A percentile compares a stretch with the other conserved stretches of the same genome.
These are phyloP conservation scores for Tylopilus plumbeoviolaceoides DNA, from an alignment of 768 basidiomycete species.

Conservation along the genomic window DNA sequence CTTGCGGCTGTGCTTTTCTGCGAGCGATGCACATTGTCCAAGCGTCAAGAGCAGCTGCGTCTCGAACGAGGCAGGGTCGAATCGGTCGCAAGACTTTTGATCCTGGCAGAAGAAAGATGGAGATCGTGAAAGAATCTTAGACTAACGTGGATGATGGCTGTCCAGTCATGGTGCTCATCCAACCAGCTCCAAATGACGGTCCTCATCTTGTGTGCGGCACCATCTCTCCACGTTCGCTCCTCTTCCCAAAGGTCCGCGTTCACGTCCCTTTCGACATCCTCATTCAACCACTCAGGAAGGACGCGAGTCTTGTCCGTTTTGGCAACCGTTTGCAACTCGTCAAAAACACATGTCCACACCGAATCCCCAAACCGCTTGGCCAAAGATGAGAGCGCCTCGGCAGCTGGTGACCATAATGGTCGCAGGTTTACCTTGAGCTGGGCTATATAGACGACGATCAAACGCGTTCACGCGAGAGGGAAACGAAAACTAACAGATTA, in stretches of 20 bases:
- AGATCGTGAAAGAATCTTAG: background rate
- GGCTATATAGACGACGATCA: too few species aligned
- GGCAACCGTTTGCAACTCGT: slow-evolving; percentile 46
- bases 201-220: too few species aligned
- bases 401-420: too few species aligned
- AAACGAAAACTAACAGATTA: too few species aligned
- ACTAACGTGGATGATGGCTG: slow-evolving; percentile 35
- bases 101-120: slow-evolving; percentile 16
- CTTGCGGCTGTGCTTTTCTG: slow-evolving; percentile 85
- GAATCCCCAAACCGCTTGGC: too few species aligned
- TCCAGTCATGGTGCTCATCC: slow-evolving; percentile 25
- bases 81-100: slow-evolving; percentile 46
- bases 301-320: background rate
- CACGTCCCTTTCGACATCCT: slow-evolving; percentile 15
- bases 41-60: slow-evolving; percentile 71
- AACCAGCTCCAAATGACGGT: slow-evolving; percentile 48
- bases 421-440: too few species aligned
- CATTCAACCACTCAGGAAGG: slow-evolving; percentile 27
- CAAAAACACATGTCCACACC: slow-evolving; percentile 70
- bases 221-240: too few species aligned
- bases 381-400: too few species aligned
- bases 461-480: too few species aligned
- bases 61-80: slow-evolving; percentile 77
- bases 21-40: too few species aligned
- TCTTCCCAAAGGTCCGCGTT: slow-evolving; percentile 49